Conservation (phyloP, 495 filamentous ascomycete genomes). For the Ascobolus immersus region DNA sequence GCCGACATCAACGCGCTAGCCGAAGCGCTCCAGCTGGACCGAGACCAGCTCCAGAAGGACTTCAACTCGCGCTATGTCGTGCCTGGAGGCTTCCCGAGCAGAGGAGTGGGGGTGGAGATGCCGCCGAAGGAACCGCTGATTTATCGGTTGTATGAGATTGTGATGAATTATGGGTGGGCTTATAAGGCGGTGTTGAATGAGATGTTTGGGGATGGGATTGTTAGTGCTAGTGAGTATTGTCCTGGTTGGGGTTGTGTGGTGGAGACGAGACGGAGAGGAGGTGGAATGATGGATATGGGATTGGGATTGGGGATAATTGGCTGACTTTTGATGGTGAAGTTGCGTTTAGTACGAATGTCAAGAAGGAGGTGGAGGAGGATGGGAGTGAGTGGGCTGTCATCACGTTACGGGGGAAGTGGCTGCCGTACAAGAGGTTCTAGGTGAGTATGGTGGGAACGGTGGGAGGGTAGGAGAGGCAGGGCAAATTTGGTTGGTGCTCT, state of each 20-base stretch:
- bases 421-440: too few relatives aligned
- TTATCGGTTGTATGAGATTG: slow-evolving; percentile 84
- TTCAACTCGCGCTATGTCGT: too few relatives aligned
- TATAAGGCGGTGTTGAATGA: slow-evolving; percentile 95
- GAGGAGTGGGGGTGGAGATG: slow-evolving; percentile 70
- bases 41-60: slow-evolving; percentile 31
- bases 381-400: slow-evolving; percentile 73
- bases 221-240: slow-evolving; percentile 81
- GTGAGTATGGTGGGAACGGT: too few relatives aligned
- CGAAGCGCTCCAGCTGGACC: slow-evolving; percentile 34
- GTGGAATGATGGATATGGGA: slow-evolving; percentile 28
- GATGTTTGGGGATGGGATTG: slow-evolving; percentile 97
- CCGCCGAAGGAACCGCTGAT: slow-evolving; percentile 83
- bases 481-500: too few relatives aligned
- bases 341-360: slow-evolving; percentile 72
- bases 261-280: slow-evolving; percentile 40
- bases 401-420: slow-evolving; percentile 84
- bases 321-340: too few relatives aligned
- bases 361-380: slow-evolving; percentile 77
- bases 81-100: slow-evolving; percentile 63
- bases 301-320: not conserved
- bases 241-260: slow-evolving; percentile 86
- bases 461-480: too few relatives aligned
- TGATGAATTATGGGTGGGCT: slow-evolving; percentile 94
- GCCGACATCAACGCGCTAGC: slow-evolving; percentile 57